Evolutionary conservation across 371 early-diverging fungal genomes (phyloP), one percentile per base, ranked within the genome.

Genomic region (Umbelopsis sp.): DNA sequence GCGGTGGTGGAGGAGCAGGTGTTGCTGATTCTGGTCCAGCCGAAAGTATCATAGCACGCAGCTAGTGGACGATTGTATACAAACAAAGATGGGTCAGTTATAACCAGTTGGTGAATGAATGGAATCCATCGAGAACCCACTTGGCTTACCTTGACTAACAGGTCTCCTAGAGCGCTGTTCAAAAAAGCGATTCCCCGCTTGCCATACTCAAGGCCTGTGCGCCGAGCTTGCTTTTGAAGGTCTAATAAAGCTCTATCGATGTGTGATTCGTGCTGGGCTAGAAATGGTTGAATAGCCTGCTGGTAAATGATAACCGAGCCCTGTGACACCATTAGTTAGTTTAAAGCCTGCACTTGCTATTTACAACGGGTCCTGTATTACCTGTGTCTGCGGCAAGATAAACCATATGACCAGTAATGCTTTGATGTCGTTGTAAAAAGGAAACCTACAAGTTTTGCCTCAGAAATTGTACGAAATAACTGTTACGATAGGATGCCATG

Each of bases 381-480:
- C 82, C 69, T 83, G 77, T 48, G 80, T 83, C 41, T 83, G 83
- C 10, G 83, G 83, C 9, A 83, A 65, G 11, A 80, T 83, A 11
- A 83, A 66, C 80, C 80, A 83, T 63, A 83, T 11, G 11, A 80
- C 63, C 35, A 83, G 18, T 0, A 76, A 11, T 0, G 79, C 44
- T 51, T 83, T 83, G 44, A 79, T 50, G 46, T 80, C 79, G 18
- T 65, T 71, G 50, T 83, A 83, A 57, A 83, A 80, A 14, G 83
- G 83, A 18, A 83, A 22, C 83, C 83, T 82, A 63, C 52, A 53
- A 9, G 24, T n/a, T 48, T 52, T 16, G 44, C 37, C 25, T 64
- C 48, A 18, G 12, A 37, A 16, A n/a, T 45, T 53, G 8, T 48
- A 52, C 38, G 9, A 41, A 51, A 7, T 2, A 24, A 6, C 41